A percentile compares a stretch with the other conserved stretches of the same genome.
Conservation (phyloP, 2,329 filamentous ascomycete genomes). For the Thermomyces lanuginosus region DNA sequence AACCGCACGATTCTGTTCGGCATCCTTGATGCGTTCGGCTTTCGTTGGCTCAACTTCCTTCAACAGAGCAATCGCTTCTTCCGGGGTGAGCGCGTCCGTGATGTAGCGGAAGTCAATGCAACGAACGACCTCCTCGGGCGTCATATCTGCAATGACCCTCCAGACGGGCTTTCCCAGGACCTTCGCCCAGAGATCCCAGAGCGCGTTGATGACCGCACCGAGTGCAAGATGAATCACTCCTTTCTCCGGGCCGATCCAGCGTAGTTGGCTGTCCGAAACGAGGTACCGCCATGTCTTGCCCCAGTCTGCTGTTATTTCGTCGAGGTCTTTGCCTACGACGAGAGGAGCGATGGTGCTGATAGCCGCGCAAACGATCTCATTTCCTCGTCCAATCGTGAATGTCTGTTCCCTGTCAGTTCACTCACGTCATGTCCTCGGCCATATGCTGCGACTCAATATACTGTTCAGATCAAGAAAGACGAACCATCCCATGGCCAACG, state of each 20-base stretch:
- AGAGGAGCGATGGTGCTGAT: slow-evolving; percentile 65
- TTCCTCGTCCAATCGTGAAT: slow-evolving; percentile 49
- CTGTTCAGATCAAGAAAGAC: slow-evolving; percentile 1
- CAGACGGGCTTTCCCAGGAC: slow-evolving; percentile 72
- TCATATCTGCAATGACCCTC: slow-evolving; percentile 81
- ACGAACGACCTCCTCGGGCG: slow-evolving; percentile 65
- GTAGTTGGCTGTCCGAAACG: slow-evolving; percentile 77
- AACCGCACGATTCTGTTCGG: slow-evolving; percentile 56
- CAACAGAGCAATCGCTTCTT: slow-evolving; percentile 61
- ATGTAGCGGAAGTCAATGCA: slow-evolving; percentile 95
- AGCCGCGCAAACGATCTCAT: slow-evolving; percentile 78
- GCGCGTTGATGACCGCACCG: slow-evolving; percentile 73
- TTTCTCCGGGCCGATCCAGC: slow-evolving; percentile 90
- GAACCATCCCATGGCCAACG: slow-evolving; percentile 28
- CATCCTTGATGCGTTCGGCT: slow-evolving; percentile 54
- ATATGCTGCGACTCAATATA: not conserved
- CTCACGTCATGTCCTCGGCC: not conserved
- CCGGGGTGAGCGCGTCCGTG: slow-evolving; percentile 76
- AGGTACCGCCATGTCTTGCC: slow-evolving; percentile 79
- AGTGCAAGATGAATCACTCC: slow-evolving; percentile 86
- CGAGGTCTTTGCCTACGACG: slow-evolving; percentile 57
- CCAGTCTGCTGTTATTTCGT: slow-evolving; percentile 64
- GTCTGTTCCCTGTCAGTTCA: slow-evolving; percentile 15
- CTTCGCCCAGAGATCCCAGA: slow-evolving; percentile 96
- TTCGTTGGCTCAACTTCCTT: slow-evolving; percentile 51